Evolutionary conservation across 306 rosid species (phyloP).

Genomic region (Mimosa pudica): DNA sequence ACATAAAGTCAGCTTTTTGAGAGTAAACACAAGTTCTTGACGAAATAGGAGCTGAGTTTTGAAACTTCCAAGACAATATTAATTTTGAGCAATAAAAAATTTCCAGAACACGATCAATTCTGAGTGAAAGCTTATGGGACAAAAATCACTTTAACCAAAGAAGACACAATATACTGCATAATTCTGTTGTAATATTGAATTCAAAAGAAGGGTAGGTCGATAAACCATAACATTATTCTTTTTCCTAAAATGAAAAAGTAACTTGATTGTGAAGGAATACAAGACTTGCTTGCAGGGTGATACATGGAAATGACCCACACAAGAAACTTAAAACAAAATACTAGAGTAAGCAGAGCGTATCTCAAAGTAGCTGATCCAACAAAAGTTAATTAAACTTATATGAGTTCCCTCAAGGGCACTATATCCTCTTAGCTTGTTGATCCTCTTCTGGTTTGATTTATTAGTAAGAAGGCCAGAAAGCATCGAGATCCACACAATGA

Average conservation of each 20-base stretch:
- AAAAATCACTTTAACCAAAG: too few species aligned
- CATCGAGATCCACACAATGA: slow-evolving; percentile 73
- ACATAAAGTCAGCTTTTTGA: too few species aligned
- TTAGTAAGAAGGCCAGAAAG: slow-evolving; percentile 75
- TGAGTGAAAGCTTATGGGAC: too few species aligned
- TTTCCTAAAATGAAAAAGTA: not conserved
- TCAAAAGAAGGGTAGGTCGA: not conserved
- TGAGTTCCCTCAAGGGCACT: not conserved
- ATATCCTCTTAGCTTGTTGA: not conserved
- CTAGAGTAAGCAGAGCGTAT: slow-evolving; percentile 6
- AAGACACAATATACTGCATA: not conserved
- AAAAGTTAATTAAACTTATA: not conserved
- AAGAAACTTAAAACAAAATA: slow-evolving; percentile 18
- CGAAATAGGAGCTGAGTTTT: too few species aligned
- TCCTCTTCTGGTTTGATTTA: not conserved
- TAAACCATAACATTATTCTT: slow-evolving; percentile 19
- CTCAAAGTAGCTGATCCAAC: slow-evolving; percentile 29
- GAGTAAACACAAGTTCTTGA: too few species aligned
- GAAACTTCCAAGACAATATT: too few species aligned
- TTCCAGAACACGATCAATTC: too few species aligned
- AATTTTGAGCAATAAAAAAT: too few species aligned
- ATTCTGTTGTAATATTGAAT: not conserved
- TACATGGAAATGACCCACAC: slow-evolving; percentile 7
- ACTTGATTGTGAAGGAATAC: slow-evolving; percentile 7
- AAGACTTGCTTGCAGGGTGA: slow-evolving; percentile 21